Evolutionary conservation across 2,329 filamentous ascomycete species (phyloP).

Genomic region (Madurella fahalii): DNA sequence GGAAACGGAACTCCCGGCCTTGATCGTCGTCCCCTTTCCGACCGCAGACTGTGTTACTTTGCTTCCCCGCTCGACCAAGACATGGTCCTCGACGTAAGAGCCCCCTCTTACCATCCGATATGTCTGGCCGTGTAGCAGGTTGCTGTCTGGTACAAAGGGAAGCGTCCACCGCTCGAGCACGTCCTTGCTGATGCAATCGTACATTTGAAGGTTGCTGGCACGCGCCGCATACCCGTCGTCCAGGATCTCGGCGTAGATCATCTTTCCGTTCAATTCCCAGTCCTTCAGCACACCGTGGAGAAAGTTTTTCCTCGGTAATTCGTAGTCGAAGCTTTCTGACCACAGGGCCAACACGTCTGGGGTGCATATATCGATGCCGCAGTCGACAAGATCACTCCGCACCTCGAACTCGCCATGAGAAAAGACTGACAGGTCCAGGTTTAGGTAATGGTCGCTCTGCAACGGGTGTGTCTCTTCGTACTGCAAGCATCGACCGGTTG

Average conservation of each 20-base stretch:
- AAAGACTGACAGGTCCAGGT: slow-evolving; percentile 76
- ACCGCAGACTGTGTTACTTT: slow-evolving; percentile 69
- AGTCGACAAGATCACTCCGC: slow-evolving; percentile 84
- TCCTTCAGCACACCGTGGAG: slow-evolving; percentile 88
- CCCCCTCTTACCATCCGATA: slow-evolving; percentile 68
- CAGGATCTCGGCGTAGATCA: slow-evolving; percentile 87
- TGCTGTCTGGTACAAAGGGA: slow-evolving; percentile 84
- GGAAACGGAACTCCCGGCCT: slow-evolving; percentile 63
- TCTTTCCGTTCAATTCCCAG: slow-evolving; percentile 94
- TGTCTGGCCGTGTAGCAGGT: slow-evolving; percentile 71
- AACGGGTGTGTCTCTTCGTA: slow-evolving; percentile 85
- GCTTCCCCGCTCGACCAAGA: slow-evolving; percentile 69
- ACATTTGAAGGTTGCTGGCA: slow-evolving; percentile 80
- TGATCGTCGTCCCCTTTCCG: slow-evolving; percentile 71
- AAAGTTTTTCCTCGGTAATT: slow-evolving; percentile 69
- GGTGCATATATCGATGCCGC: slow-evolving; percentile 94
- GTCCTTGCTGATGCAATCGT: slow-evolving; percentile 83
- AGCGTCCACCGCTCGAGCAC: slow-evolving; percentile 85
- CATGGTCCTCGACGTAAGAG: slow-evolving; percentile 74
- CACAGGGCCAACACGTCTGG: slow-evolving; percentile 91
- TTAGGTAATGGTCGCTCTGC: slow-evolving; percentile 60
- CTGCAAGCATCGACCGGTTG: slow-evolving; percentile 77
- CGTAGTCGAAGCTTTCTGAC: slow-evolving; percentile 92
- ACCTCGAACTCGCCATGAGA: slow-evolving; percentile 72
- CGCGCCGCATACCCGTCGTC: slow-evolving; percentile 80